Evolutionary conservation across 1,139 yeast genomes (phyloP).

Genomic region (Williopsis jadinii): DNA sequence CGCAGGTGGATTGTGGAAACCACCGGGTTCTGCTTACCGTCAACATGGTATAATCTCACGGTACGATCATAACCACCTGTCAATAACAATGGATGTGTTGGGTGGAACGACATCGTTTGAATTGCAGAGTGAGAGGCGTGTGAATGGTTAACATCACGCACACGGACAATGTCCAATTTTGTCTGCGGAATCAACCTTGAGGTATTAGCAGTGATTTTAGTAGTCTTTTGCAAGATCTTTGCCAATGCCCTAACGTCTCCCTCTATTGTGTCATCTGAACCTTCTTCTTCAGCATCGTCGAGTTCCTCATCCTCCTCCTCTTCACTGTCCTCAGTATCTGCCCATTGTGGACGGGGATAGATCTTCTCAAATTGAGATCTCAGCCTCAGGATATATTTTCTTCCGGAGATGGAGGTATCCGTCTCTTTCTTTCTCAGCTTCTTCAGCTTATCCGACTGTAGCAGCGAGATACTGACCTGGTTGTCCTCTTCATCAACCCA

Average conservation of each 20-base stretch:
- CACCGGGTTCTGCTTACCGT: conserved; percentile 77
- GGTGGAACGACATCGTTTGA: conserved; percentile 81
- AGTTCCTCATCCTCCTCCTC: conserved; percentile 28
- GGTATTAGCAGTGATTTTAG: conserved; percentile 44
- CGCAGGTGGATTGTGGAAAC: conserved; percentile 78
- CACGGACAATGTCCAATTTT: conserved; percentile 64
- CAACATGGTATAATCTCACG: conserved; percentile 79
- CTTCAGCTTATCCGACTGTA: conserved; percentile 51
- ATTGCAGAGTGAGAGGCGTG: conserved; percentile 70
- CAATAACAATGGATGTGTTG: conserved; percentile 71
- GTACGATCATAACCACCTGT: conserved; percentile 94
- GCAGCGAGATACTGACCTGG: conserved; percentile 52
- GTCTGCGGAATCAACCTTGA: conserved; percentile 63
- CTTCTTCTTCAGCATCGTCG: conserved; percentile 24
- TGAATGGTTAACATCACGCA: conserved; percentile 79
- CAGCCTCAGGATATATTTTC: conserved; percentile 61
- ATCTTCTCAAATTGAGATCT: conserved; percentile 82
- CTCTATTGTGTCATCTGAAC: conserved; percentile 31
- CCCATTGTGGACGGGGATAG: conserved; percentile 90
- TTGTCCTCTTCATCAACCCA: conserved; percentile 97
- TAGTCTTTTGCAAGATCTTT: conserved; percentile 51
- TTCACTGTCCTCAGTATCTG: conserved; percentile 33
- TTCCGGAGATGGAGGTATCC: conserved; percentile 58
- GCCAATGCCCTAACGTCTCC: conserved; percentile 52
- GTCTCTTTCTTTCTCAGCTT: conserved; percentile 62